phyloP scores from a whole-genome alignment of 345 rosid genomes.

The Camelina neglecta region DNA sequence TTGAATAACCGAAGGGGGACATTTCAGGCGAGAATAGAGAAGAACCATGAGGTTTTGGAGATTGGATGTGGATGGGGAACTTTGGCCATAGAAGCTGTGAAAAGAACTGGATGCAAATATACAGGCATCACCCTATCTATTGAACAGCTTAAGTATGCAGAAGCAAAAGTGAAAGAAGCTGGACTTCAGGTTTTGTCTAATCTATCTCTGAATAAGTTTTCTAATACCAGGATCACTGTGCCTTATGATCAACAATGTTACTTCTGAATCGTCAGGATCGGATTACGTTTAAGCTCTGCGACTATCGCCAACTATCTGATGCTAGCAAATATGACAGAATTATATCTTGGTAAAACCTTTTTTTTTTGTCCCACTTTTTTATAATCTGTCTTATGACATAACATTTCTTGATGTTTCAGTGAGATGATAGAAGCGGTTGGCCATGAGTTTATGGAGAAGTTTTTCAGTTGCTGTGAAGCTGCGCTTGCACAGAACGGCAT shows the following conservation, averaged over 20 bases:
- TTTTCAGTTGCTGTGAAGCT: constrained; percentile 69
- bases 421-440: constrained; percentile 92
- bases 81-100: constrained; percentile 69
- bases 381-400: neutral
- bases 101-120: constrained; percentile 83
- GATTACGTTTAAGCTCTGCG: constrained; percentile 64
- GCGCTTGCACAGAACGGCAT: constrained; percentile 71
- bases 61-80: constrained; percentile 53
- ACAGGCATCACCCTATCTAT: constrained; percentile 82
- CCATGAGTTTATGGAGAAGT: constrained; percentile 79
- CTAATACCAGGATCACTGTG: neutral
- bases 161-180: constrained; percentile 76
- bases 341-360: constrained; percentile 64
- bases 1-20: neutral
- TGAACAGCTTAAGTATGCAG: constrained; percentile 77
- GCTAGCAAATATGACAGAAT: constrained; percentile 67
- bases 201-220: constrained; percentile 4
- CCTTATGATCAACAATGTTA: neutral
- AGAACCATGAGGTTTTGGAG: constrained; percentile 72
- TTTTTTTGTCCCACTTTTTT: too few species aligned
- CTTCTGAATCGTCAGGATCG: constrained; percentile 48
- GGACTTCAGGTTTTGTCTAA: constrained; percentile 70
- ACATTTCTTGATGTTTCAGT: constrained; percentile 44
- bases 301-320: constrained; percentile 68
- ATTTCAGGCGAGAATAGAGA: constrained; percentile 59